Evolutionary conservation across 2,329 filamentous ascomycete genomes (phyloP).

Genomic region (Aspergillus luchuensis): DNA sequence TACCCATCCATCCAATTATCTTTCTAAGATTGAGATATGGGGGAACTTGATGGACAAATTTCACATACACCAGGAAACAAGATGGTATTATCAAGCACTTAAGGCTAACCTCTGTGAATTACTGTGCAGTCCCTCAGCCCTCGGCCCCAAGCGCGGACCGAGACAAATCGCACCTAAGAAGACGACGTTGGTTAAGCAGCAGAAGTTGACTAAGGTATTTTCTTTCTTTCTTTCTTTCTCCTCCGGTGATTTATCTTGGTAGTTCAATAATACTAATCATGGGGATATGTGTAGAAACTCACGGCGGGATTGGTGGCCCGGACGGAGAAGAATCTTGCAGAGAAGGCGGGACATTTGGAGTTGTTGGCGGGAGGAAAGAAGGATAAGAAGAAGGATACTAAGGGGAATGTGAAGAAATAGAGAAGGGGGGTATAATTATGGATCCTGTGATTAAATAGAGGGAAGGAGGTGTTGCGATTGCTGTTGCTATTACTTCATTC

Average conservation of each 20-base stretch:
- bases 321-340: conserved; percentile 68
- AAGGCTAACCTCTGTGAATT: too few species aligned
- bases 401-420: conserved; percentile 22
- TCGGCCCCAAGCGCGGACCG: conserved; percentile 59
- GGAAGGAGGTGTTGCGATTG: neutral
- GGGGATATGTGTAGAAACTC: neutral
- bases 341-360: conserved; percentile 70
- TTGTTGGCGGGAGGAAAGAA: conserved; percentile 68
- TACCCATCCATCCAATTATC: neutral
- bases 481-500: neutral
- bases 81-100: too few species aligned
- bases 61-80: too few species aligned
- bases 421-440: neutral
- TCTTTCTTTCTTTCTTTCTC: too few species aligned
- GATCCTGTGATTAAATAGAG: neutral
- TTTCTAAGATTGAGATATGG: neutral
- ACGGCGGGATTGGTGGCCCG: conserved; percentile 59
- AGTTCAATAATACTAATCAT: too few species aligned
- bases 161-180: conserved; percentile 70
- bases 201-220: conserved; percentile 63
- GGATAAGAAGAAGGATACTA: conserved; percentile 45
- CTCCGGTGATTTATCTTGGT: too few species aligned
- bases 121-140: conserved; percentile 29
- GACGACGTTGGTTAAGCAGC: conserved; percentile 58
- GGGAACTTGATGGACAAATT: neutral